Base-by-base conservation (phyloP, 2,329 filamentous ascomycete species). In the Paraconiothyrium brasiliense region DNA sequence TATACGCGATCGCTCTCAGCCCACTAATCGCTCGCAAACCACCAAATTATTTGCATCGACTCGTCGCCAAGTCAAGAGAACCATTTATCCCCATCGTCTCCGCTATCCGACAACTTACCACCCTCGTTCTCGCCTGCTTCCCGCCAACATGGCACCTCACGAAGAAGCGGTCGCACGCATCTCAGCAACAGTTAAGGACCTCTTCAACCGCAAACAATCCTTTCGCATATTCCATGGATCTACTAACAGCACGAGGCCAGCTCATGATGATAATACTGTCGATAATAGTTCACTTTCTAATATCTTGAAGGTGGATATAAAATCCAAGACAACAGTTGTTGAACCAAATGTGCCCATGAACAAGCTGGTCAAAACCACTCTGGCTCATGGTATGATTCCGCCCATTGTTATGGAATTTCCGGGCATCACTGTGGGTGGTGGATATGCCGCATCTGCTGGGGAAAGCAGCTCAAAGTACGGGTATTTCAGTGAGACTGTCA, bases 301-400 rank as follows among this genome's bases (percentile, higher is more conserved):
- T 60, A 76, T 85, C 8, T 62, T 84, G 10, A 60, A 71, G 8
- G 74, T 84, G 37, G 78, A 84, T 65, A 64, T 58, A 2, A 64
- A 74, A 13, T 76, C 64, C 13, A 79, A 77, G 51, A 82, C 78
- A 32, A 80, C 78, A 50, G 67, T 86, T 0, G 87, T 89, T 1
- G 88, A 91, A 69, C 87, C 88, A 0, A 90, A 90, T 62, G 87
- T 90, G 2, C 81, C 86, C 0, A 90, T 91, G 87, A 87, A 89
- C 58, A 75, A 78, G 0, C 79, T 91, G 0, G 82, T 90, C 0
- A 80, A 84, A 58, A 84, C 82, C 0, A 86, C 86, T 0, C 67
- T 88, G 48, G 74, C 78, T 7, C 69, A 85, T 49, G 84, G 84
- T 0, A 78, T 90, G 0, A 76, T 90, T 1, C 51, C 59, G 24